Base-by-base conservation (phyloP, 306 rosid genomes). In the Dalbergia cultrata region DNA sequence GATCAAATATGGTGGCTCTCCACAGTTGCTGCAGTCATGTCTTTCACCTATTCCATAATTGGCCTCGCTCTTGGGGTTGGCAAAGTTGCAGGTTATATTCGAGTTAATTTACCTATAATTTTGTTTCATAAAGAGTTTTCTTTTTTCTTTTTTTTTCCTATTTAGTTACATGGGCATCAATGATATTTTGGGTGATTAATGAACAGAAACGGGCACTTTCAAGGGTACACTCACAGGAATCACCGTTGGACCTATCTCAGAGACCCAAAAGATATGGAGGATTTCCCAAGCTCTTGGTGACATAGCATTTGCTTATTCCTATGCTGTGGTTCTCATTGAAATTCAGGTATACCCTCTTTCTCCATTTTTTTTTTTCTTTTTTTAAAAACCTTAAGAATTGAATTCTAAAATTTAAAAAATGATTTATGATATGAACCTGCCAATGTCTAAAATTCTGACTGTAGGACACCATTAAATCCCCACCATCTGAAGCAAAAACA, bases 401-500 rank as follows among this genome's bases (percentile, higher is more conserved):
- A 54, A 53, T 47, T 44, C 0, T 50, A 9, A 61, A 41, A 50
- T 9, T 17, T 7, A 43, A 53, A 66, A 59, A 11, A 21, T 8
- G 9, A 39, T 17, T 34, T 58, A 14, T 33, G 22, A 31, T 10
- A 60, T 41, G 34, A 66, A n/a, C 69, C 18, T 58, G 21, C 9
- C 47, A 13, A 57, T 14, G 31, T 35, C 10, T 64, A 65, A 44
- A 47, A 66, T 77, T 50, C n/a, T 82, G 56, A 37, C 14, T 6
- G 21, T 83, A 93, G 97, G 93, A 93, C 91, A 93, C 98, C 4
- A 2, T 93, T 10, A 93, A 77, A 86, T 89, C 95, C 13, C 98
- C 97, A 60, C 98, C 98, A 50, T 82, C 94, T 47, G 98, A 94
- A 82, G 89, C 89, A 63, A 92, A 87, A 85, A 87, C 95, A 79